Conservation (phyloP, 441 rosid genomes). For the Mallotus repandus region DNA sequence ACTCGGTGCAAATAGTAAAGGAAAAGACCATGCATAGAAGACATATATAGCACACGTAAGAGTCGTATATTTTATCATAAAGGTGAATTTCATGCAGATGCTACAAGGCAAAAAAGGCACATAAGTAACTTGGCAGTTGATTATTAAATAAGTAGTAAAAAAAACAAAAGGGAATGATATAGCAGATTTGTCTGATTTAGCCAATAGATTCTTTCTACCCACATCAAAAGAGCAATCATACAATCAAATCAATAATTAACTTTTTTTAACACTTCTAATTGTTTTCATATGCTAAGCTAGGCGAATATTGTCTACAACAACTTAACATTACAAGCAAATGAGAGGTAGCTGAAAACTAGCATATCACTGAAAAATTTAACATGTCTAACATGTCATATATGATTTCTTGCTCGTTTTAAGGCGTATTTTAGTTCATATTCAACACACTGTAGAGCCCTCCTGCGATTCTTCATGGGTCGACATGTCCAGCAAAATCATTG, state of each 20-base stretch:
- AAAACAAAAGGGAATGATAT: not conserved
- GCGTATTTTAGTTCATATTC: not conserved
- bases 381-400: not conserved
- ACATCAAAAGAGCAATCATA: not conserved
- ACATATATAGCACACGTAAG: not conserved
- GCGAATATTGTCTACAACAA: not conserved
- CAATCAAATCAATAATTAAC: constrained; percentile 10
- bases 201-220: not conserved
- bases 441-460: not conserved
- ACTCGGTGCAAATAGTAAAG: not conserved
- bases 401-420: constrained; percentile 10
- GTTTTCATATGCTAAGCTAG: constrained; percentile 15
- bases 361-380: constrained; percentile 2
- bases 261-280: not conserved
- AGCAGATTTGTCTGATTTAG: not conserved
- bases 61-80: not conserved
- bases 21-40: not conserved
- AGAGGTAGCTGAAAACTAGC: constrained; percentile 10
- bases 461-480: constrained; percentile 35
- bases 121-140: not conserved
- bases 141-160: not conserved
- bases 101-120: not conserved
- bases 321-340: constrained; percentile 20
- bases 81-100: not conserved
- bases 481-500: constrained; percentile 59